Conservation (phyloP, 2,329 filamentous ascomycete species). For the Colletotrichum tabaci region DNA sequence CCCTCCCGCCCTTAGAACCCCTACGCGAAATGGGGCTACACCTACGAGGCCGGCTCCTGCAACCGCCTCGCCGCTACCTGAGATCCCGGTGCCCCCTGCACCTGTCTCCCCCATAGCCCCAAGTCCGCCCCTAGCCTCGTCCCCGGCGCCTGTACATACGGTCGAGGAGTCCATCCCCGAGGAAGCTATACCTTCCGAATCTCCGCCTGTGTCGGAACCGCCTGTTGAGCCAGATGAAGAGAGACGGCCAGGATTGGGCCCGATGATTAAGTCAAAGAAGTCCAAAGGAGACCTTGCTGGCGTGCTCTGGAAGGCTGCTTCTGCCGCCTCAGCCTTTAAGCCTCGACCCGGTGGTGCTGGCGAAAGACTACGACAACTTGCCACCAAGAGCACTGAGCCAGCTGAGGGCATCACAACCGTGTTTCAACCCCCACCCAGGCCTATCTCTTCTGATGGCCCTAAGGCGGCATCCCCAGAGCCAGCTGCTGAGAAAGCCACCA, state of each 20-base stretch:
- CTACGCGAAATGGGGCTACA: slow-evolving; percentile 33
- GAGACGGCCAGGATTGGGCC: slow-evolving; percentile 82
- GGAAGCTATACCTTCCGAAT: slow-evolving; percentile 41
- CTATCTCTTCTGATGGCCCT: slow-evolving; percentile 53
- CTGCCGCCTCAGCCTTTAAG: slow-evolving; percentile 79
- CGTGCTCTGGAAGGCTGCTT: slow-evolving; percentile 85
- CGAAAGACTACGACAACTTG: slow-evolving; percentile 79
- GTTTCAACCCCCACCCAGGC: slow-evolving; percentile 80
- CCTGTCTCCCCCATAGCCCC: slow-evolving; percentile 30
- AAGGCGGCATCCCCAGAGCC: slow-evolving; percentile 50
- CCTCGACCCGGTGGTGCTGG: slow-evolving; percentile 89
- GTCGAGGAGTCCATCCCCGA: slow-evolving; percentile 24
- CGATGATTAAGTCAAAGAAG: slow-evolving; percentile 89
- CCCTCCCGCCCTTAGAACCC: slow-evolving; percentile 33
- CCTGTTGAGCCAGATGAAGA: slow-evolving; percentile 55
- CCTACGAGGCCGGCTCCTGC: slow-evolving; percentile 29
- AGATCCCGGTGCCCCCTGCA: slow-evolving; percentile 29
- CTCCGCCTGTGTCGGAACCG: slow-evolving; percentile 45
- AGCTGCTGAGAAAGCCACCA: slow-evolving; percentile 46
- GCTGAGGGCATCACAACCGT: slow-evolving; percentile 87
- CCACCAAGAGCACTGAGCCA: slow-evolving; percentile 60
- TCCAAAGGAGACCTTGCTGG: slow-evolving; percentile 81
- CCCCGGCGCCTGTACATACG: slow-evolving; percentile 18
- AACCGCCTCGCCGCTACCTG: slow-evolving; percentile 27
- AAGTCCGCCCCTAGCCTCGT: slow-evolving; percentile 19